These are phyloP conservation scores for Eremothecium coryli DNA, from an alignment of 1,139 yeast genomes.

Conservation along the genomic window DNA sequence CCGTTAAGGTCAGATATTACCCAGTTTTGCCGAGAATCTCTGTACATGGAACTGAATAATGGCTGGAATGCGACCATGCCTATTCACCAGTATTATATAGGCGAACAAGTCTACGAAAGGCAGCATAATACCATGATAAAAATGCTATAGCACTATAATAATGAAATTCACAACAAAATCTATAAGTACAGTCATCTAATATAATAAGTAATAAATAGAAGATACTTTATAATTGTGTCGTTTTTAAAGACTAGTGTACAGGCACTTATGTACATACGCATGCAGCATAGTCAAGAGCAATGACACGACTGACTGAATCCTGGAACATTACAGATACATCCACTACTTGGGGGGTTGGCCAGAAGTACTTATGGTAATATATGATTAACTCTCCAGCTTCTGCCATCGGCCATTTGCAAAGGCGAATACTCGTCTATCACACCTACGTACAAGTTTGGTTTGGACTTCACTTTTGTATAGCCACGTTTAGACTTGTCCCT, in stretches of 20 bases:
- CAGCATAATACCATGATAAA: conserved; percentile 3
- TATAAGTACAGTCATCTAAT: too few species aligned
- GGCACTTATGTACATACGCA: too few species aligned
- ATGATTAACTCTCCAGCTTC: conserved; percentile 3
- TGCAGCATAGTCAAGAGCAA: too few species aligned
- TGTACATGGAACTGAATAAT: conserved; percentile 1
- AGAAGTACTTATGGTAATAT: background rate
- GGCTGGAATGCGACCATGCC: background rate
- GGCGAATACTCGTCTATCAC: conserved; percentile 1
- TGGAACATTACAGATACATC: too few species aligned
- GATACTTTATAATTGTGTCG: too few species aligned
- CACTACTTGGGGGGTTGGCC: too few species aligned
- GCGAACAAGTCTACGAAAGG: conserved; percentile 2
- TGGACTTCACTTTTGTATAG: background rate
- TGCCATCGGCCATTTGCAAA: background rate
- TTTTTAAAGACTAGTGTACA: too few species aligned
- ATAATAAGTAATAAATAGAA: too few species aligned
- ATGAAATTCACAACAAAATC: background rate
- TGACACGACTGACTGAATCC: too few species aligned
- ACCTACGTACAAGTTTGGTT: background rate
- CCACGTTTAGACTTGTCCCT: conserved; percentile 1
- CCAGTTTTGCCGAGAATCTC: conserved; percentile 1
- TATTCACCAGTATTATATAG: background rate
- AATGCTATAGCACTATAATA: conserved; percentile 1
- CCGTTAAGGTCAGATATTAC: conserved; percentile 15